Percentiles rank a stretch among this genome's conserved stretches.
Evolutionary conservation across 306 rosid genomes (phyloP).

Genomic region (Abrus precatorius): DNA sequence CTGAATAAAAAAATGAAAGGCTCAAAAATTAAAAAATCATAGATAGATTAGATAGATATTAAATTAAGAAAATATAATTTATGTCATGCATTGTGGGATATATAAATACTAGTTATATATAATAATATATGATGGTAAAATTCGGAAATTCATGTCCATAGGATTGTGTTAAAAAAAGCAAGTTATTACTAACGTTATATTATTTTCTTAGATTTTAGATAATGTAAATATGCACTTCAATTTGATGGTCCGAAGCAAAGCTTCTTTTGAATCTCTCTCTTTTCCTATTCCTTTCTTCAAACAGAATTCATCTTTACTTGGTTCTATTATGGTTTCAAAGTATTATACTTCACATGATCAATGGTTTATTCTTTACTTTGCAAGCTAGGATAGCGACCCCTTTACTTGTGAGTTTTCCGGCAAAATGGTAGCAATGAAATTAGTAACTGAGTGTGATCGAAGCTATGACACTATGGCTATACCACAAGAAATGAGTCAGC

Average conservation of each 20-base stretch:
- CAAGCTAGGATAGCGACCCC: slow-evolving; percentile 48
- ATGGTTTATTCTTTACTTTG: slow-evolving; percentile 68
- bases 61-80: too few species aligned
- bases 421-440: not conserved
- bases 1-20: too few species aligned
- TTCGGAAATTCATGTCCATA: not conserved
- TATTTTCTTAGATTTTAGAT: slow-evolving; percentile 43
- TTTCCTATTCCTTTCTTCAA: slow-evolving; percentile 67
- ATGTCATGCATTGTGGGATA: too few species aligned
- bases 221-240: slow-evolving; percentile 39
- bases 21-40: too few species aligned
- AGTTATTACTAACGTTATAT: not conserved
- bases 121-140: not conserved
- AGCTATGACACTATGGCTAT: slow-evolving; percentile 1
- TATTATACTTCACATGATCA: slow-evolving; percentile 50
- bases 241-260: slow-evolving; percentile 49
- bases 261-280: slow-evolving; percentile 52
- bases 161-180: not conserved
- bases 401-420: slow-evolving; percentile 11
- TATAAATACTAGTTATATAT: not conserved
- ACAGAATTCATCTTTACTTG: slow-evolving; percentile 60
- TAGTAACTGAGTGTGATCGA: not conserved
- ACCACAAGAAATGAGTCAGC: not conserved
- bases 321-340: slow-evolving; percentile 49
- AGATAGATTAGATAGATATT: too few species aligned